Conservation (phyloP, 169 alveolate genomes). For the Plasmodium adleri region DNA sequence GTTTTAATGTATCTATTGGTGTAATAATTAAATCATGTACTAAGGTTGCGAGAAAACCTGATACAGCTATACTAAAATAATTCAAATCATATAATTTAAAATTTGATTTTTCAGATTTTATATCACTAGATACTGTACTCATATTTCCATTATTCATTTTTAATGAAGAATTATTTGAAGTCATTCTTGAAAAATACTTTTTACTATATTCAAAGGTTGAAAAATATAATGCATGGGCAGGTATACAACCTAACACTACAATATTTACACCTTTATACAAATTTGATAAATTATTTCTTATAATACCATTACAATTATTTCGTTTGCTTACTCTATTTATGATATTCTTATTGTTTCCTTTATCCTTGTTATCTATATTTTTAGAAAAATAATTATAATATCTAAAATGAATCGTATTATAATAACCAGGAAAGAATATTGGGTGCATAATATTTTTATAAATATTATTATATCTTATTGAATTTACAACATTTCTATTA, state of each 20-base stretch:
- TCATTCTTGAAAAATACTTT: constrained; percentile 43
- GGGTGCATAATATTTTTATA: no score
- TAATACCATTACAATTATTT: constrained; percentile 73
- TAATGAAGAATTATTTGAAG: constrained; percentile 18
- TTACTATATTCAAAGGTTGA: constrained; percentile 65
- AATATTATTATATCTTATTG: no score
- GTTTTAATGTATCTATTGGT: constrained; percentile 98
- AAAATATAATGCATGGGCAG: constrained; percentile 98
- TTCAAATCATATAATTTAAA: constrained; percentile 72
- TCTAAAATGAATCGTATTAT: neutral
- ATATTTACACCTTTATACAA: constrained; percentile 94
- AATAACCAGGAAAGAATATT: no score
- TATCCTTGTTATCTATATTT: neutral
- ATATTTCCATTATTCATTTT: neutral
- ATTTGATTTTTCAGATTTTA: constrained; percentile 16
- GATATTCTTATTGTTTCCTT: neutral
- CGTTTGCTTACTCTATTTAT: neutral
- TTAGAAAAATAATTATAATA: neutral
- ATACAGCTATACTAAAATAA: constrained; percentile 85
- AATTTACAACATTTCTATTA: no score
- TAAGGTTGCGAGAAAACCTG: constrained; percentile 96
- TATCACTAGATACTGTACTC: neutral
- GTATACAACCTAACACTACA: constrained; percentile 96
- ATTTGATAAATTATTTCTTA: constrained; percentile 82
- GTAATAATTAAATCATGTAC: constrained; percentile 96